Conservation (phyloP, 345 rosid species). For the Melaleuca alternifolia region DNA sequence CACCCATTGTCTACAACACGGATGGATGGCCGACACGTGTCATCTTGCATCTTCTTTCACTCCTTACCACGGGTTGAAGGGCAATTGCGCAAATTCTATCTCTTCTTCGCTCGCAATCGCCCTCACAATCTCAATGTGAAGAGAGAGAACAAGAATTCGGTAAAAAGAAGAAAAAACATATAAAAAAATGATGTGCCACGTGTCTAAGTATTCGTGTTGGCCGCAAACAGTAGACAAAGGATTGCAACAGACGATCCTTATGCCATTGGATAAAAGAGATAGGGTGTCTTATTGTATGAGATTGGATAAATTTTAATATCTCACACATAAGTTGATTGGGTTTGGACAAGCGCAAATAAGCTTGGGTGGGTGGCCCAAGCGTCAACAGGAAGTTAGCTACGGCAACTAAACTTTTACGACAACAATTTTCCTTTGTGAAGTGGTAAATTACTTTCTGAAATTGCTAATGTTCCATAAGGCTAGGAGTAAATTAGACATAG, state of each 20-base stretch:
- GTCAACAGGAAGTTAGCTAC: neutral
- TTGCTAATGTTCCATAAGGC: neutral
- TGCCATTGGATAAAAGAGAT: too few relatives aligned
- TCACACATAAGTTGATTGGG: too few relatives aligned
- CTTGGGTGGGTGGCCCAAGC: too few relatives aligned
- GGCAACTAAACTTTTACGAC: neutral
- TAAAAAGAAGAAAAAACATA: too few relatives aligned
- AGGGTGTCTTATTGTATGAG: too few relatives aligned
- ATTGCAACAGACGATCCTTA: too few relatives aligned
- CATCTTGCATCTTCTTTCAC: neutral
- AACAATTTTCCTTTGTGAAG: neutral
- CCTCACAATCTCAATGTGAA: fast-evolving
- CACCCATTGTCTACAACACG: neutral
- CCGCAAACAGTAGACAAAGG: neutral
- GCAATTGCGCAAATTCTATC: neutral
- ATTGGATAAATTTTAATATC: too few relatives aligned
- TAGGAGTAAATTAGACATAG: neutral
- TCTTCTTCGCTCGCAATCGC: neutral
- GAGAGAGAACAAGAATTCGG: too few relatives aligned
- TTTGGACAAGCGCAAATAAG: too few relatives aligned
- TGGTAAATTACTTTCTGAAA: neutral
- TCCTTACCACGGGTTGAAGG: neutral
- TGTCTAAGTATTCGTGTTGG: neutral
- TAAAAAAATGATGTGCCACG: fast-evolving
- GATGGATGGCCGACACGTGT: neutral